Base-by-base conservation (phyloP, 345 rosid genomes). In the Brassica carinata region DNA sequence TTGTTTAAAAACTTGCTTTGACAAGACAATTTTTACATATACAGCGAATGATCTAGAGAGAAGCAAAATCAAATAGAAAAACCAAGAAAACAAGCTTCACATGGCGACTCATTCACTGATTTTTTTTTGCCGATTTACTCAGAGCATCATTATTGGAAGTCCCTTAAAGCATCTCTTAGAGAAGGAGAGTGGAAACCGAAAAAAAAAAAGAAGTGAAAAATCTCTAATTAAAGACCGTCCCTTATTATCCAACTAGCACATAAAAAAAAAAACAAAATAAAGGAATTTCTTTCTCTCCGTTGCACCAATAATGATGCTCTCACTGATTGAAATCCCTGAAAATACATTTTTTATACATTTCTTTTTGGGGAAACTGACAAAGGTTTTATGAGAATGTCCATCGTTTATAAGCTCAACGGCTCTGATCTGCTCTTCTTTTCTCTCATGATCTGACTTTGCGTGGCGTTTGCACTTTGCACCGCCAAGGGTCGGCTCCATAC, bases 81-180 rank as follows among this genome's bases (percentile, higher is more conserved):
- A 73, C 59, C 76, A 73, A 79, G 19, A 48, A 45, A 73, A 73
- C 70, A 74, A 74, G 55, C 83, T 80, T 80, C 79, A 80, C 79
- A 80, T 80, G 83, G 75, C 74, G 83, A 58, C 68, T 73, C 74
- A 74, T n/a, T 74, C 14, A 73, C 57, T 29, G 31, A 29, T 29
- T 29, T 29, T 29, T 27, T 29, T 29, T 29, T 19, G 23, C 23
- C 23, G 23, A 19, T 19, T 19, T 19, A 19, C 23, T 19, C 23
- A 19, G 23, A 19, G 23, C 23, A 19, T 19, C 23, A 19, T 19
- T 19, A 19, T 19, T 19, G 23, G 23, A 19, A 19, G 23, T 19
- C 23, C 1, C 23, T 19, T 19, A 19, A 19, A 19, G 23, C 1
- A 19, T 19, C 23, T 19, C 23, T 19, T 19, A 19, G 23, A 19